Percentiles rank a stretch among this genome's conserved stretches.
These are phyloP conservation scores for Tulasnella sp. DNA, from an alignment of 768 basidiomycete species.

Conservation along the genomic window DNA sequence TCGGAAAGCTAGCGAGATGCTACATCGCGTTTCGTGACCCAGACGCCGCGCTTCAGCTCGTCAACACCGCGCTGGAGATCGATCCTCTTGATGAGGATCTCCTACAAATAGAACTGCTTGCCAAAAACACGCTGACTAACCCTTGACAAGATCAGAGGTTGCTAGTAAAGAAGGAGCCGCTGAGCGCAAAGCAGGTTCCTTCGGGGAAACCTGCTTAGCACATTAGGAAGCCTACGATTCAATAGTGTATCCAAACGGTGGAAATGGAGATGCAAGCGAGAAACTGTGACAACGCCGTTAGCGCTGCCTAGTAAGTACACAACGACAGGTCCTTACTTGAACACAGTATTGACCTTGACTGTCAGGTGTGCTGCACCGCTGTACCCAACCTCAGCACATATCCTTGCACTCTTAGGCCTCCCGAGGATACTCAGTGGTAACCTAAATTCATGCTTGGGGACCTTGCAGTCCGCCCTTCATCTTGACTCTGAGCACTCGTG, in stretches of 20 bases:
- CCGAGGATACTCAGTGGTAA: no score
- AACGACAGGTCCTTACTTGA: no score
- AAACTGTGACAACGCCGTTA: slow-evolving; percentile 59
- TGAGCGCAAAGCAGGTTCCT: slow-evolving; percentile 58
- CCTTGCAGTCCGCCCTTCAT: no score
- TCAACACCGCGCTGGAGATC: slow-evolving; percentile 46
- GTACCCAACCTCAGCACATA: no score
- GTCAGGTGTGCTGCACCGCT: no score
- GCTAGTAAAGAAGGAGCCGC: slow-evolving; percentile 54
- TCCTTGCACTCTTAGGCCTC: no score
- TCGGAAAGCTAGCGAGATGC: no score
- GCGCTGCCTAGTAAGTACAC: no score
- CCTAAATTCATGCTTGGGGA: slow-evolving; percentile 31
- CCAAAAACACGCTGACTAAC: slow-evolving; percentile 50
- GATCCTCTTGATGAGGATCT: slow-evolving; percentile 54
- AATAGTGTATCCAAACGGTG: slow-evolving; percentile 74
- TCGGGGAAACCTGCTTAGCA: slow-evolving; percentile 47
- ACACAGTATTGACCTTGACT: not conserved
- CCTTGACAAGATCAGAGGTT: slow-evolving; percentile 51
- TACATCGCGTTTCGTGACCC: slow-evolving; percentile 23
- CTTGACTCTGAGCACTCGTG: no score
- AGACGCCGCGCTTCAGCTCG: slow-evolving; percentile 51
- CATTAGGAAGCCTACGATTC: slow-evolving; percentile 65
- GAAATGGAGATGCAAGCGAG: slow-evolving; percentile 64
- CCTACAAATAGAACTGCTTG: slow-evolving; percentile 47